Base-by-base conservation (phyloP, 306 rosid genomes). In the Lathyrus tuberosus region DNA sequence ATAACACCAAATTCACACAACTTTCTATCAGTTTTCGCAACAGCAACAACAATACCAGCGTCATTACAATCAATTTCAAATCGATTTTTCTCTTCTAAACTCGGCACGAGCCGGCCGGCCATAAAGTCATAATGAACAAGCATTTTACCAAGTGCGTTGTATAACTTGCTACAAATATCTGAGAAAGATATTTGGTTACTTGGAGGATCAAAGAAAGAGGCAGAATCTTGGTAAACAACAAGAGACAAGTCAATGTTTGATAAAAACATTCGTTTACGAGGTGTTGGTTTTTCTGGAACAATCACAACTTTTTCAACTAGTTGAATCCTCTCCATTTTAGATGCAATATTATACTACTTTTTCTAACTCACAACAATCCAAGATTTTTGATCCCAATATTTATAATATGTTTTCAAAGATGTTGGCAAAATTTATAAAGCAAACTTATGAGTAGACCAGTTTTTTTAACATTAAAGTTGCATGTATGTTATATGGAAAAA, bases 21-120 rank as follows among this genome's bases (percentile, higher is more conserved):
- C 82, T 24, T 78, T 13, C 54, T 62, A 6, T 61, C 70, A 8
- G 81, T 80, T 66, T 11, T 82, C 0, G 89, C 87, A 1, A 76
- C 74, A 5, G 59, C 87, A 24, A 80, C 84, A 8, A 84, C 56
- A 7, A 82, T 43, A 18, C 92, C 92, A 8, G 78, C 81, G 2
- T 54, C 79, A n/a, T 87, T 87, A 22, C 92, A 87, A 5, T 80
- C 84, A 3, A 85, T 81, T 60, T 83, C 92, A 5, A 83, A 79
- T 3, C 86, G 51, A 11, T 58, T 26, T 15, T 16, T 17, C 4
- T 80, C 88, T 6, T 76, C 79, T 24, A 20, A 28, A 62, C 80
- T 68, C 3, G 80, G 73, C 73, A 71, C 75, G 0, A 83, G 77
- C 12, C 86, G 30, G 0, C 89, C 89, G 0, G 86, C 89, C 78